Base-by-base conservation (phyloP, 2,329 filamentous ascomycete genomes). In the Arthrobotrys sphaeroides region DNA sequence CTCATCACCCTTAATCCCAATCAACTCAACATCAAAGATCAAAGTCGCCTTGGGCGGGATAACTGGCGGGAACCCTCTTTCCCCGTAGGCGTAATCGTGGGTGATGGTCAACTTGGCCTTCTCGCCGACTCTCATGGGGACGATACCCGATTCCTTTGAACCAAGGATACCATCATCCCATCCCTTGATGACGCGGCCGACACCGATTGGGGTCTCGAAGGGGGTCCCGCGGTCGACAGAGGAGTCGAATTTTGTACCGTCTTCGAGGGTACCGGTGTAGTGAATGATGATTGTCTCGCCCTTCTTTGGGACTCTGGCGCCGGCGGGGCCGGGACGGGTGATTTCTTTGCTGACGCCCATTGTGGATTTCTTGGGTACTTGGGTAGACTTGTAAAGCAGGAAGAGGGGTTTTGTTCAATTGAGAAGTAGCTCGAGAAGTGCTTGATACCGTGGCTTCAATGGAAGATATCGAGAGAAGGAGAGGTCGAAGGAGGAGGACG, bases 21-120 rank as follows among this genome's bases (percentile, higher is more conserved):
- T 85, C 79, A 98, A 85, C 84, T 97, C 93, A 51, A 94, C 97
- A 85, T 96, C 92, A 82, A 97, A 97, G 64, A 97, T 89, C 91
- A 80, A 55, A 40, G 43, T 65, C 24, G 53, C 31, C 61, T 45
- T 81, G 72, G 72, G 65, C 49, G 73, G 74, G 38, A 73, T 67
- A 9, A 70, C 60, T 0, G 42, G 47, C 5, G 47, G 47, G 33
- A 61, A 45, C 9, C 65, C 73, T n/a, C 51, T 28, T 10, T 28
- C 42, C 4, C 73, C 73, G 59, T 76, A 76, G 5, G 40, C 73
- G 40, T 43, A 76, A 38, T 70, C 65, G 26, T 87, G 86, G 77
- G 90, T 87, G 81, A 98, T 97, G 78, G 90, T 90, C 78, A 99
- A 86, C 61, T 89, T 91, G 62, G 93, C 90, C 85, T 92, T 94